phyloP scores from a whole-genome alignment of 2,329 filamentous ascomycete species.

The Dothideomycetidae sp. region DNA sequence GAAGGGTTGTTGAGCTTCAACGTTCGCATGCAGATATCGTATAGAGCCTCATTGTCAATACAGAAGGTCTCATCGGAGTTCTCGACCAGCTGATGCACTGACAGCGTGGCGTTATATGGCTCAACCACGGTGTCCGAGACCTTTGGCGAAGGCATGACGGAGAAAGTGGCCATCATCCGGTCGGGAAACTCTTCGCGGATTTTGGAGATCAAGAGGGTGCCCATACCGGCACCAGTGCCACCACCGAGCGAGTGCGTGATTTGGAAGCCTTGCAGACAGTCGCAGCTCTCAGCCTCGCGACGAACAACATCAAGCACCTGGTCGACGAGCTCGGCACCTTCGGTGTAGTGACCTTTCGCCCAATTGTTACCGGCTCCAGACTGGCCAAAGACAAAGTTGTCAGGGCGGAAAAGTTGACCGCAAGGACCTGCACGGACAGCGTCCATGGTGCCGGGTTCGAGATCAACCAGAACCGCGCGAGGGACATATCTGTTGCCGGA shows the following conservation, averaged over 20 bases:
- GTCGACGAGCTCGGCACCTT: conserved; percentile 98
- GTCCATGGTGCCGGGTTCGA: conserved; percentile 99
- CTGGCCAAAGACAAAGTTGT: conserved; percentile 99
- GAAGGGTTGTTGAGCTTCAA: conserved; percentile 98
- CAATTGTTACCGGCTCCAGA: conserved; percentile 99
- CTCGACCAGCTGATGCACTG: conserved; percentile 97
- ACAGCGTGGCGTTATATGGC: conserved; percentile 99
- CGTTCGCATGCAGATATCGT: conserved; percentile 99
- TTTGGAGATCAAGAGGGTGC: conserved; percentile 98
- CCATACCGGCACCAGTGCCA: conserved; percentile 99
- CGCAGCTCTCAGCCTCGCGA: conserved; percentile 95
- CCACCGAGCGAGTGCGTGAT: conserved; percentile 99
- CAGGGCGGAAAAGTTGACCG: conserved; percentile 96
- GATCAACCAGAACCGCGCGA: conserved; percentile 96
- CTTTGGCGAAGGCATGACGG: conserved; percentile 96
- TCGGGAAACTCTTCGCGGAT: conserved; percentile 99
- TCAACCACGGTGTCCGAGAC: conserved; percentile 99
- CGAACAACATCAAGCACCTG: conserved; percentile 96
- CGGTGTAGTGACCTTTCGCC: conserved; percentile 99
- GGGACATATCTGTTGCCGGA: conserved; percentile 98
- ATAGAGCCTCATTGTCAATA: conserved; percentile 99
- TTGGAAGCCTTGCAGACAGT: conserved; percentile 99
- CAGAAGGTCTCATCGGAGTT: conserved; percentile 99
- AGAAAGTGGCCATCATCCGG: conserved; percentile 99
- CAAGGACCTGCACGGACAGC: conserved; percentile 96